Percentiles rank a stretch among this genome's conserved stretches.
Conservation (phyloP, 768 basidiomycete species). For the Chalciporus piperatus region DNA sequence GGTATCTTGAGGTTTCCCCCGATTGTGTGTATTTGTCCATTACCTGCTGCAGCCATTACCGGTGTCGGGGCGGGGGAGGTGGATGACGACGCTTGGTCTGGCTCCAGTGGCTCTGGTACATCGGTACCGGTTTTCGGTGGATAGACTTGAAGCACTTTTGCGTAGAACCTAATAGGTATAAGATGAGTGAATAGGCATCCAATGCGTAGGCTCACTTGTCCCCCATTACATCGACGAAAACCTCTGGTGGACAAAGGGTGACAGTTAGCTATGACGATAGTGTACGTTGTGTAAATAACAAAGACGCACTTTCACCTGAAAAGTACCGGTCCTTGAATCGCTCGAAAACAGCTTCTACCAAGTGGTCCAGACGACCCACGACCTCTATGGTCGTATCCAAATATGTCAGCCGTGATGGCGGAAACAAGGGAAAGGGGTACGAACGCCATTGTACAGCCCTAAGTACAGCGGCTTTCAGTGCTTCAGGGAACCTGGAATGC, state of each 20-base stretch:
- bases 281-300: background rate
- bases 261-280: constrained; percentile 14
- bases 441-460: constrained; percentile 95
- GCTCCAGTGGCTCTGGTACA: constrained; percentile 32
- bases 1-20: constrained; percentile 78
- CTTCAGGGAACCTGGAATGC: constrained; percentile 89
- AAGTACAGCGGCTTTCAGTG: constrained; percentile 88
- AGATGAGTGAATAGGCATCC: constrained; percentile 12
- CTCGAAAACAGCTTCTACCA: constrained; percentile 93
- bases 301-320: constrained; percentile 76
- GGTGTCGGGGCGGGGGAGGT: constrained; percentile 43
- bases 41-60: constrained; percentile 47
- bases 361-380: constrained; percentile 90
- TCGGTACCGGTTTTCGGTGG: constrained; percentile 57
- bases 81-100: constrained; percentile 36
- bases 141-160: constrained; percentile 74
- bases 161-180: constrained; percentile 62
- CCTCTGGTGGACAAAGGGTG: constrained; percentile 46
- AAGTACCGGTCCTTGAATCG: constrained; percentile 97
- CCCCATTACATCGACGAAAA: constrained; percentile 83
- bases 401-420: constrained; percentile 12
- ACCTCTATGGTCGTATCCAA: constrained; percentile 62
- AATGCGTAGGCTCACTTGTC: constrained; percentile 62
- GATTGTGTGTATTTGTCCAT: constrained; percentile 59
- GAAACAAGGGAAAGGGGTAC: constrained; percentile 38